Evolutionary conservation across 2,329 filamentous ascomycete species (phyloP).

Genomic region (Orbilia quercus): DNA sequence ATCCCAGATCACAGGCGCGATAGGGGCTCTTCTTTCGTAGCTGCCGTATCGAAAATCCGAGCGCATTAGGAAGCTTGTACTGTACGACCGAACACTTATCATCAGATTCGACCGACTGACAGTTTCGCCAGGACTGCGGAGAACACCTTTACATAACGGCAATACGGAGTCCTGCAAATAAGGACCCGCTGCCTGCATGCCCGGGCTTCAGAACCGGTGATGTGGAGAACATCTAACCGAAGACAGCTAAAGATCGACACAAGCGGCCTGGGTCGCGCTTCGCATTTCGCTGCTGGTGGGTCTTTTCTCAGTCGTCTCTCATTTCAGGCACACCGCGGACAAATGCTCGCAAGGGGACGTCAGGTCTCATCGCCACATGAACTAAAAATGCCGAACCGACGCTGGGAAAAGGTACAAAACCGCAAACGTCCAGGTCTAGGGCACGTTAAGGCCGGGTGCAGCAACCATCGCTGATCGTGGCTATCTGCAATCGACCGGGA

Average conservation of each 20-base stretch:
- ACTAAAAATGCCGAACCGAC: conserved; percentile 16
- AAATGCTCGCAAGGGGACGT: background rate
- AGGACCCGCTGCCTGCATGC: conserved; percentile 18
- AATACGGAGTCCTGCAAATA: background rate
- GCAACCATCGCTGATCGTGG: background rate
- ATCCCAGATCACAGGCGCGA: background rate
- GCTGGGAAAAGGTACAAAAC: conserved; percentile 7
- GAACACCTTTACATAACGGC: conserved; percentile 20
- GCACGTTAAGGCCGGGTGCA: conserved; percentile 1
- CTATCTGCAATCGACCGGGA: background rate
- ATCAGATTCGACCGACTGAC: conserved; percentile 39
- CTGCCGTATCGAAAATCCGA: background rate
- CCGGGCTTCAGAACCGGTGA: conserved; percentile 29
- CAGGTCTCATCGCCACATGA: conserved; percentile 29
- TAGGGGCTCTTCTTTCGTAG: background rate
- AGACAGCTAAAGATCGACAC: conserved; percentile 30
- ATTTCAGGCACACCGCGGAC: conserved; percentile 12
- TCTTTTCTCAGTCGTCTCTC: background rate
- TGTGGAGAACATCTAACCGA: conserved; percentile 31
- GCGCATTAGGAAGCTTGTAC: conserved; percentile 12
- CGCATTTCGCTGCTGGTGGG: conserved; percentile 36
- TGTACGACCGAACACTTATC: no score
- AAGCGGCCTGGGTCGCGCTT: conserved; percentile 30
- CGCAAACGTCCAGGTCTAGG: conserved; percentile 5
- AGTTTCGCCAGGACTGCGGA: conserved; percentile 2